Base-by-base conservation (phyloP, 2,329 filamentous ascomycete genomes). In the Daldinia sp. region DNA sequence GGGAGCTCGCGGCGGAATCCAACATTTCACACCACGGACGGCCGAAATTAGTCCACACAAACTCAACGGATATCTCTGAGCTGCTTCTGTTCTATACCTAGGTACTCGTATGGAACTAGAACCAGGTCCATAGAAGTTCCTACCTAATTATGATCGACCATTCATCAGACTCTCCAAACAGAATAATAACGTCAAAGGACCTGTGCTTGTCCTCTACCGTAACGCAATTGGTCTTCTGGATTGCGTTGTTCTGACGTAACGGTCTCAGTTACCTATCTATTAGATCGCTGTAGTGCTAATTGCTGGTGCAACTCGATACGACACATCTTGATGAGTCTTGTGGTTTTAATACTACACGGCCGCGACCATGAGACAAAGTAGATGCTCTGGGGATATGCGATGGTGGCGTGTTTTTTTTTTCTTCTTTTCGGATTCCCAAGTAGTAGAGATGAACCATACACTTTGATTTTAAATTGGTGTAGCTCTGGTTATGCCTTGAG, bases 1-100 rank as follows among this genome's bases (percentile, higher is more conserved):
- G 63, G 63, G 30, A 23, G 42, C 60, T 67, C 28, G 63, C 61
- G 61, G 54, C 67, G 69, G 60, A 46, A 63, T 55, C 54, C 26
- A 54, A 48, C 69, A 55, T 69, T 39, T 51, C 53, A 54, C 28
- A 39, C 48, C 15, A 41, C 35, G 46, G 44, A 35, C 20, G 15
- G 63, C 44, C 41, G 66, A 60, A 42, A 63, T 68, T 65, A 28
- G 33, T 46, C 33, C 30, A 23, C 10, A 9, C 51, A 26, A 35
- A 26, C 33, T 54, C 33, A 18, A 54, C 18, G 44, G 44, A 12
- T 15, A 48, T 28, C 20, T 48, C 44, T 26, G 20, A 15, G 10
- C 44, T 48, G 44, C 44, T n/a, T 48, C 44, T 48, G 33, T 6
- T 35, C 33, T 9, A 35, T 35, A 35, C 4, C 2, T 10, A n/a